Conservation (phyloP, 495 filamentous ascomycete genomes). For the Penicillium nucicola region DNA sequence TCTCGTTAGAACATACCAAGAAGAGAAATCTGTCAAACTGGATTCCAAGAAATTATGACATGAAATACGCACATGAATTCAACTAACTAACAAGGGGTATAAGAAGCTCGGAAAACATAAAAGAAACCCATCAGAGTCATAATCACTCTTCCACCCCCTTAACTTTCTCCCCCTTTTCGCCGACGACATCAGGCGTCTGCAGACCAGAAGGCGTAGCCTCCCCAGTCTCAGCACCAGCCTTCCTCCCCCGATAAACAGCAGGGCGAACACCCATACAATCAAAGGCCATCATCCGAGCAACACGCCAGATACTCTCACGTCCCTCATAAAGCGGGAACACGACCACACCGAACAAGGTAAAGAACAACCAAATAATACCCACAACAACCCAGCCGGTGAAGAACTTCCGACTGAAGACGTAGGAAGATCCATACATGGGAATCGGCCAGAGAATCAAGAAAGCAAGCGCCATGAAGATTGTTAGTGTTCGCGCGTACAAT, state of each 20-base stretch:
- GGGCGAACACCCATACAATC: constrained; percentile 65
- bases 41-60: neutral
- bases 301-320: constrained; percentile 61
- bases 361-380: constrained; percentile 86
- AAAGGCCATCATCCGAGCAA: constrained; percentile 60
- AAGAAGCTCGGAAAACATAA: constrained; percentile 1
- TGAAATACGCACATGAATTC: neutral
- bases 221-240: constrained; percentile 14
- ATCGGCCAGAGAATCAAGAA: constrained; percentile 91
- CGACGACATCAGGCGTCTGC: constrained; percentile 30
- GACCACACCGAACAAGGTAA: constrained; percentile 67
- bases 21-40: neutral
- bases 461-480: constrained; percentile 69
- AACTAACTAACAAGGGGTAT: constrained; percentile 10
- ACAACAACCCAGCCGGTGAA: constrained; percentile 91
- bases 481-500: constrained; percentile 75
- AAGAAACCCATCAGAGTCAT: neutral
- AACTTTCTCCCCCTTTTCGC: constrained; percentile 22
- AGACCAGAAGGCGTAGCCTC: constrained; percentile 25
- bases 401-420: constrained; percentile 87
- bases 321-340: constrained; percentile 85
- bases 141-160: constrained; percentile 5
- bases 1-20: too few species aligned
- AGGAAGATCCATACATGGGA: constrained; percentile 84
- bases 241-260: constrained; percentile 22